Evolutionary conservation across 495 filamentous ascomycete genomes (phyloP).

Genomic region (Penicillium pulvis): DNA sequence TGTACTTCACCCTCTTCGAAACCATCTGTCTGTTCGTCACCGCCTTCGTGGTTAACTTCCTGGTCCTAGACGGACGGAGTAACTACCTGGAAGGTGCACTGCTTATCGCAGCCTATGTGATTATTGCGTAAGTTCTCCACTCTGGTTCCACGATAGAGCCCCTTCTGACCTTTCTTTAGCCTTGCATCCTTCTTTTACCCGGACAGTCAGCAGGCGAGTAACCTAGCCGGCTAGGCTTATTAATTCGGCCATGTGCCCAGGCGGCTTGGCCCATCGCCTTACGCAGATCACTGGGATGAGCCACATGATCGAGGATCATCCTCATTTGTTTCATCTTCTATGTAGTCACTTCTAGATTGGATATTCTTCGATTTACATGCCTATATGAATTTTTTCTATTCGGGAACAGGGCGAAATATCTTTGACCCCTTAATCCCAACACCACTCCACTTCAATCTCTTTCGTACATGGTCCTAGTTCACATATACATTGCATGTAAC

Average conservation of each 20-base stretch:
- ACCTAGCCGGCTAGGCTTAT: slow-evolving; percentile 22
- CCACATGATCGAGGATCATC: background rate
- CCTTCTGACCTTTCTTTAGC: slow-evolving; percentile 19
- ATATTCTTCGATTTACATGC: slow-evolving; percentile 2
- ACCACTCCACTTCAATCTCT: background rate
- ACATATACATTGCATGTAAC: background rate
- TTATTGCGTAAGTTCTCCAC: slow-evolving; percentile 37
- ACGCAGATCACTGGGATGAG: background rate
- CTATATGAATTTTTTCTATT: background rate
- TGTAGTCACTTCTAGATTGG: slow-evolving; percentile 9
- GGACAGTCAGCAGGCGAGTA: slow-evolving; percentile 24
- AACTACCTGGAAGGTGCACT: slow-evolving; percentile 89
- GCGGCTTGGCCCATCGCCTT: background rate
- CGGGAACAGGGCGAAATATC: background rate
- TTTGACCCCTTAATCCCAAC: slow-evolving; percentile 3
- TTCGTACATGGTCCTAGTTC: too few relatives aligned
- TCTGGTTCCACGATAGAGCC: background rate
- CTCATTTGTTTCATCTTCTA: background rate
- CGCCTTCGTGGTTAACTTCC: slow-evolving; percentile 85
- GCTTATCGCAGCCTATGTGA: slow-evolving; percentile 78
- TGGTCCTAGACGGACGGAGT: slow-evolving; percentile 82
- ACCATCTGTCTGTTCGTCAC: slow-evolving; percentile 84
- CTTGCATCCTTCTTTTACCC: slow-evolving; percentile 46
- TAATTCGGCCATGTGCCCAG: background rate
- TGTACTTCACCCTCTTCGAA: slow-evolving; percentile 93